Base-by-base conservation (phyloP, 2,329 filamentous ascomycete genomes). In the Colletotrichum sp. region DNA sequence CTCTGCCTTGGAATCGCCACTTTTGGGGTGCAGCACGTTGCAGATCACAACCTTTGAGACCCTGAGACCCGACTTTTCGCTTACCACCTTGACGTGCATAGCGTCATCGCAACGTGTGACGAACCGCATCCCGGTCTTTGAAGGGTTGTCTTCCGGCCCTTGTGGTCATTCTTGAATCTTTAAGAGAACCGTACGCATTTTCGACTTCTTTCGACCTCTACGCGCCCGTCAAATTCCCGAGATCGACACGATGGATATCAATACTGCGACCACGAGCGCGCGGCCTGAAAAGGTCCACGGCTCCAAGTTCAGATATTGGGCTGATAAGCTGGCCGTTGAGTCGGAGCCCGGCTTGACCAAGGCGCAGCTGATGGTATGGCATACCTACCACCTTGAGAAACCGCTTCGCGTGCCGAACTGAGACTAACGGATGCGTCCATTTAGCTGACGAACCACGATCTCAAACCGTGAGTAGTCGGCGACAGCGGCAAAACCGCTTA, bases 381-480 rank as follows among this genome's bases (percentile, higher is more conserved):
- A 26, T 24, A 7, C 36, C 65, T 26, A 7, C 32, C 65, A 12
- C 36, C n/a, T 39, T 8, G 18, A n/a, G 69, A 55, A 57, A 36
- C 49, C 52, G n/a, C 39, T 12, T 57, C 15, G 12, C 8, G 8
- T 10, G 15, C 32, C 28, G 4, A 24, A 10, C 63, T 6, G 13
- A 57, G 26, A 69, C 67, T 71, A 30, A 73, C 72, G 39, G 55
- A 28, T 13, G 7, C 26, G 62, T 39, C n/a, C 68, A 72, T 63
- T 26, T 69, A 92, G 91, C 90, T 98, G 82, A 95, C 92, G 79
- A 98, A 98, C 84, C 86, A 95, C 83, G 95, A 97, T 85, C 88
- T 97, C 78, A 96, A 95, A 83, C 88, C 92, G 73, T 76, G 28
- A 32, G 73, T 59, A 65, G 21, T 26, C 9, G 21, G 8, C 21